phyloP scores from a whole-genome alignment of 106 monocot genomes.

The Dactylorhiza incarnata region DNA sequence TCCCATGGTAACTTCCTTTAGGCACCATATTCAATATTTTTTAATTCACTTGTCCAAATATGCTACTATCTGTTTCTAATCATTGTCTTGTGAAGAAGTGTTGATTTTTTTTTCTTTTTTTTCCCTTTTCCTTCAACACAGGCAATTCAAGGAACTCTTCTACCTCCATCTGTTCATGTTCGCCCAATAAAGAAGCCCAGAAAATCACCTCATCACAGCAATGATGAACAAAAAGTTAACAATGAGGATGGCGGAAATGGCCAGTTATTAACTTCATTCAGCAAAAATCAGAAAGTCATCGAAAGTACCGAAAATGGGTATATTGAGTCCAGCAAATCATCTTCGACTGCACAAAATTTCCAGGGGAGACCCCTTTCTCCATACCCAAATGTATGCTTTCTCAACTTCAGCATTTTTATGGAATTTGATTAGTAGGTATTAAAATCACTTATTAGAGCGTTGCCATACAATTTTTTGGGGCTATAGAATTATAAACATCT shows the following conservation, averaged over 20 bases:
- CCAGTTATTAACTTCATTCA: conserved; percentile 11
- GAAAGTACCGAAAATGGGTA: conserved; percentile 14
- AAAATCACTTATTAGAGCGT: no score
- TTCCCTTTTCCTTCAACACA: conserved; percentile 12
- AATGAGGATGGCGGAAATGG: conserved; percentile 13
- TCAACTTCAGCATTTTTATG: conserved; percentile 6
- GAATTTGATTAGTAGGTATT: neutral
- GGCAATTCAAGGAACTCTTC: conserved; percentile 70
- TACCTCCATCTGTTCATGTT: conserved; percentile 79
- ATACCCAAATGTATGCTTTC: conserved; percentile 35
- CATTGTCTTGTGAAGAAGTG: neutral
- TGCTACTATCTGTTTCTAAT: neutral
- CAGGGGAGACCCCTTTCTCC: conserved; percentile 22
- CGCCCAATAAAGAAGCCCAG: conserved; percentile 49
- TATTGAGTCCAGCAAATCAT: conserved; percentile 5
- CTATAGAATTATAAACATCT: neutral
- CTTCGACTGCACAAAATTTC: conserved; percentile 6
- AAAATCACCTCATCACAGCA: neutral
- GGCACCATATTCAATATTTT: neutral
- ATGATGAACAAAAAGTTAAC: conserved; percentile 4
- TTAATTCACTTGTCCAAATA: neutral
- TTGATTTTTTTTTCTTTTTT: neutral
- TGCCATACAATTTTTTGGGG: neutral
- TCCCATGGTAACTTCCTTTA: no score
- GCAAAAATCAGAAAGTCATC: conserved; percentile 2